A percentile compares a stretch with the other conserved stretches of the same genome.
Evolutionary conservation across 1,284 basidiomycete species (phyloP).

Genomic region (Sanghuangporus sanghuang): DNA sequence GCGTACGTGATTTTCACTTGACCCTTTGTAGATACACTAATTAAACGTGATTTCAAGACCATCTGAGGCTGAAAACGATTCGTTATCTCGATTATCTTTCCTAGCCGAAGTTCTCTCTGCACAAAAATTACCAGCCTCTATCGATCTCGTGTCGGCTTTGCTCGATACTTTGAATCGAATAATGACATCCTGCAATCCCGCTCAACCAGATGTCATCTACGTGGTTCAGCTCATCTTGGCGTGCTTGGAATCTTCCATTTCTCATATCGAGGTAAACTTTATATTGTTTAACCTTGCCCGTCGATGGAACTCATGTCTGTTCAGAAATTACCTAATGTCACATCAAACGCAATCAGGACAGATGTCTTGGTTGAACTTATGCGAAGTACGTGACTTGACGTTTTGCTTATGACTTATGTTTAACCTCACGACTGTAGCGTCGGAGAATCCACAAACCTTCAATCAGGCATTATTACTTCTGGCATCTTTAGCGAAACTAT

Average conservation of each 20-base stretch:
- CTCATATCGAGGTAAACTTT: constrained; percentile 47
- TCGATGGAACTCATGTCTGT: background rate
- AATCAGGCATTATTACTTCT: constrained; percentile 91
- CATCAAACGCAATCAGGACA: constrained; percentile 53
- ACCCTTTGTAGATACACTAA: background rate
- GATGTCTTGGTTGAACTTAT: constrained; percentile 87
- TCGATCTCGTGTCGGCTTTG: constrained; percentile 68
- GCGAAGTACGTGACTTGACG: constrained; percentile 47
- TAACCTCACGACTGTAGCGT: constrained; percentile 42
- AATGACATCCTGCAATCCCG: constrained; percentile 45
- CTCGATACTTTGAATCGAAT: constrained; percentile 73
- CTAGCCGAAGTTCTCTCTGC: constrained; percentile 72
- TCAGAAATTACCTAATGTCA: constrained; percentile 42
- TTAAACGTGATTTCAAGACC: background rate
- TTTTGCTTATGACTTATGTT: constrained; percentile 3
- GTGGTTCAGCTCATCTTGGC: constrained; percentile 85
- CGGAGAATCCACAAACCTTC: constrained; percentile 91
- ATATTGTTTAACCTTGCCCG: constrained; percentile 13
- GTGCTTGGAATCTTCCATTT: constrained; percentile 67
- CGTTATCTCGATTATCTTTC: constrained; percentile 44
- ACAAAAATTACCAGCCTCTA: constrained; percentile 57
- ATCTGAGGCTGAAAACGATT: constrained; percentile 22
- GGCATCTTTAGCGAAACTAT: constrained; percentile 77
- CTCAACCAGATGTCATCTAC: constrained; percentile 66
- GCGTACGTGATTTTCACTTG: constrained; percentile 38